Evolutionary conservation across 768 basidiomycete genomes (phyloP), one percentile per base, ranked within the genome.

Genomic region (Mycena latifolia): DNA sequence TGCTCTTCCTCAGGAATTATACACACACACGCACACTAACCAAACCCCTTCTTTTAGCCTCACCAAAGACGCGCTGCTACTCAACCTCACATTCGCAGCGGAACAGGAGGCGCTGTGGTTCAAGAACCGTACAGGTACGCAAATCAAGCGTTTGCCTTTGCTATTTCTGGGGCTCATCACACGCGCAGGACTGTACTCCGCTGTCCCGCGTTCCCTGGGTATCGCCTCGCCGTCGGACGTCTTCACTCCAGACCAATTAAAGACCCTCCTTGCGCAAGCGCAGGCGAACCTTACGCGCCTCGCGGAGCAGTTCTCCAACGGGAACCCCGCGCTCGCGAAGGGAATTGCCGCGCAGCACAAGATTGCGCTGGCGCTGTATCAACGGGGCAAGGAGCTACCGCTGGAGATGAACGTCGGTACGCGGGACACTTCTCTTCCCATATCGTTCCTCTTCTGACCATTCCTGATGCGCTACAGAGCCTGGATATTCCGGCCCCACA

Each of bases 401-500:
- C 65, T 77, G 4, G 78, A 79, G 46, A 65, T 77, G 45, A 79
- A 77, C 53, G 55, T 75, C 22, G 77, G 78, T 77, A 20, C 2
- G 41, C 20, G 20, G n/a, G n/a, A n/a, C n/a, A n/a, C n/a, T n/a
- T n/a, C n/a, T 39, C 33, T 35, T 35, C 15, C 5, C 37, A 3
- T 4, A 5, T 5, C 15, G 7, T 12, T 39, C 4, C 15, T 39
- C 15, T 14, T 17, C n/a, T 18, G 7, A 15, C 37, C 6, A 39
- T 10, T 39, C 37, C 33, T 2, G 37, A n/a, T 11, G 25, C 18
- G 5, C 25, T n/a, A 7, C 20, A 78, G 78, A 78, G 52, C 78
- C 78, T 5, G 78, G 78, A 2, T 79, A 78, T 50, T 73, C 75
- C 0, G 78, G 77, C 7, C 74, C 78, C 0, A 75, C 73, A 12